Conservation (phyloP, 2,329 filamentous ascomycete species). For the Drechmeria coniospora region DNA sequence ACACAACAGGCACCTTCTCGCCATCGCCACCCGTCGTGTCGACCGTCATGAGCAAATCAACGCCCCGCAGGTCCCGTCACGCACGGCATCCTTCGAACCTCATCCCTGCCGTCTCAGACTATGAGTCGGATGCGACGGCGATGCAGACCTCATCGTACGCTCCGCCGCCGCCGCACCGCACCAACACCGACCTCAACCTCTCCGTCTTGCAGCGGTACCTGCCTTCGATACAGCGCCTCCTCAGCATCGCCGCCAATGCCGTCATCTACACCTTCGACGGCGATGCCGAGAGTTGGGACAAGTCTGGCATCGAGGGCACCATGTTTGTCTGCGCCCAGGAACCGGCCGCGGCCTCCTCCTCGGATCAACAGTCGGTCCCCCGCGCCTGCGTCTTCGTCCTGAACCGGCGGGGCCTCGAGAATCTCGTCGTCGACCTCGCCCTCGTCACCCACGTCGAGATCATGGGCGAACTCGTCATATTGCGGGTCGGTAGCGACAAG, state of each 20-base stretch:
- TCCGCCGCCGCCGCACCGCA: conserved; percentile 42
- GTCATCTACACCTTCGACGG: conserved; percentile 71
- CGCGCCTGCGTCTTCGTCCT: conserved; percentile 52
- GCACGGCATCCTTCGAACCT: conserved; percentile 24
- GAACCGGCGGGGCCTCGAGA: conserved; percentile 56
- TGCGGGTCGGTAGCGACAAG: conserved; percentile 26
- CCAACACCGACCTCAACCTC: conserved; percentile 78
- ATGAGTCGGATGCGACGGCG: conserved; percentile 48
- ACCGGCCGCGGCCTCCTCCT: conserved; percentile 20
- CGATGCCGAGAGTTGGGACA: conserved; percentile 59
- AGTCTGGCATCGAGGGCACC: conserved; percentile 70
- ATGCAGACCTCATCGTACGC: conserved; percentile 21
- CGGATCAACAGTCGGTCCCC: conserved; percentile 18
- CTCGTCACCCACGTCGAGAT: conserved; percentile 49
- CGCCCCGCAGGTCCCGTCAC: conserved; percentile 24
- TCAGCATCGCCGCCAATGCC: conserved; percentile 70
- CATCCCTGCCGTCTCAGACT: conserved; percentile 36
- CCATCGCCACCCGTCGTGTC: too few species aligned
- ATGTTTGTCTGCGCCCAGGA: conserved; percentile 68
- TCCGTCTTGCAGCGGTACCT: conserved; percentile 70
- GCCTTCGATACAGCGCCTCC: conserved; percentile 55
- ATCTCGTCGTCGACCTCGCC: conserved; percentile 51
- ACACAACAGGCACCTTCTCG: too few species aligned
- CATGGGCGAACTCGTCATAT: conserved; percentile 36
- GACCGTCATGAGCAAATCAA: conserved; percentile 28